Evolutionary conservation across 179 eudicot species (phyloP).

Genomic region (Camellia oleifera): DNA sequence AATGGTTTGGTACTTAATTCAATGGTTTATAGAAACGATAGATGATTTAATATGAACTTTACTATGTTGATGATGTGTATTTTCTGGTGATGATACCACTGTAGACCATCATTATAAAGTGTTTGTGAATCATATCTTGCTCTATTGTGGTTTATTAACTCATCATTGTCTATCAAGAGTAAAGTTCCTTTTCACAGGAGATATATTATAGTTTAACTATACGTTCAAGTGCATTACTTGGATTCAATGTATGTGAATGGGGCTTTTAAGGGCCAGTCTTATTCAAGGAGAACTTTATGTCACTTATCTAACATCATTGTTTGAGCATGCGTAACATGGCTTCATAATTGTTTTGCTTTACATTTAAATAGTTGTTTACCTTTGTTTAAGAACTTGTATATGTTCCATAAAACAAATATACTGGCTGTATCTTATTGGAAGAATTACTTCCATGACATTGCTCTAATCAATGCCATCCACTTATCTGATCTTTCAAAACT

Average conservation of each 20-base stretch:
- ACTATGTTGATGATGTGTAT: neutral
- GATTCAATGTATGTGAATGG: conserved; percentile 26
- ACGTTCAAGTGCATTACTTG: conserved; percentile 14
- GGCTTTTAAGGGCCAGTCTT: conserved; percentile 16
- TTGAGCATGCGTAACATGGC: conserved; percentile 37
- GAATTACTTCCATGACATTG: conserved; percentile 17
- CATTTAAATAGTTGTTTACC: conserved; percentile 19
- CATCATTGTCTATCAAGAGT: conserved; percentile 1
- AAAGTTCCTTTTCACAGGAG: conserved; percentile 5
- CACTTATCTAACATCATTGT: conserved; percentile 31
- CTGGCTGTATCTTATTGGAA: conserved; percentile 15
- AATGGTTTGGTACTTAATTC: neutral
- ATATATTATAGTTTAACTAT: conserved; percentile 9
- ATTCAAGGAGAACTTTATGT: conserved; percentile 37
- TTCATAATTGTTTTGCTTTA: conserved; percentile 23
- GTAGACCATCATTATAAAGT: neutral
- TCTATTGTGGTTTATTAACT: neutral
- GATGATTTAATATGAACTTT: neutral
- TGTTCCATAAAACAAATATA: conserved; percentile 9
- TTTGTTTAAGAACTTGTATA: conserved; percentile 2
- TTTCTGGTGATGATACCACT: conserved; percentile 12
- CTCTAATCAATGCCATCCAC: neutral
- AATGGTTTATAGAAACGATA: conserved; percentile 3
- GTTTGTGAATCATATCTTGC: conserved; percentile 3
- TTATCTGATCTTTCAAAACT: conserved; percentile 3